Evolutionary conservation across 2,329 filamentous ascomycete genomes (phyloP), one percentile per base, ranked within the genome.

Genomic region (Ambrosiella beaveri): DNA sequence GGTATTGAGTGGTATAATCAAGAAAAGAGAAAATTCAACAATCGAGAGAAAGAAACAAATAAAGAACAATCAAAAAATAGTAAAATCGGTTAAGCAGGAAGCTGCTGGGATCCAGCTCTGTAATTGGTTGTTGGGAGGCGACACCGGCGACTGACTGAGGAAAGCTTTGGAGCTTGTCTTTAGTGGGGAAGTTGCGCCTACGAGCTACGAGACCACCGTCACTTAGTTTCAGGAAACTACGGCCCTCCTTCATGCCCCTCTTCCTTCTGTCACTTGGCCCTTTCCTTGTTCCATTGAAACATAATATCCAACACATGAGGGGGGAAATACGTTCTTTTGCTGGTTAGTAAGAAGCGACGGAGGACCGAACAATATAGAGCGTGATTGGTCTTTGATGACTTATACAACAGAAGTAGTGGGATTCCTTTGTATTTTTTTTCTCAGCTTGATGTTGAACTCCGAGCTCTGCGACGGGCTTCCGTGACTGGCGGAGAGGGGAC

Each of bases 1-100:
- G 57, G 54, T 56, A 61, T 61, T 60, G 56, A 56, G 58, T 54
- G 54, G 58, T 63, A 60, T 59, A 64, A 63, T 62, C 64, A 62
- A 57, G 65, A 62, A 60, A 62, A 57, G 51, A 59, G 57, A 57
- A 62, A 61, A 61, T 62, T 63, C 59, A 63, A 63, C 65, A 62
- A 62, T 15, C 13, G 39, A 36, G 49, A 52, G 27, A 47, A 45
- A 41, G 35, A 54, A 35, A 40, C 27, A 37, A 50, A 51, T 27
- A 49, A 39, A 49, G 44, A 57, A 40, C 19, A 45, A 54, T 15
- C 17, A 36, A 57, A 19, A 49, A 50, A 63, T 63, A 63, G 40
- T 57, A 57, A 59, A 56, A 59, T 49, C 58, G 59, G 49, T 57
- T 59, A 15, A 37, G 41, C 15, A 41, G 52, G 52, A 54, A 27